Evolutionary conservation across 1,139 yeast genomes (phyloP), one percentile per base, ranked within the genome.

Genomic region (Kurtzmaniella natalensis): DNA sequence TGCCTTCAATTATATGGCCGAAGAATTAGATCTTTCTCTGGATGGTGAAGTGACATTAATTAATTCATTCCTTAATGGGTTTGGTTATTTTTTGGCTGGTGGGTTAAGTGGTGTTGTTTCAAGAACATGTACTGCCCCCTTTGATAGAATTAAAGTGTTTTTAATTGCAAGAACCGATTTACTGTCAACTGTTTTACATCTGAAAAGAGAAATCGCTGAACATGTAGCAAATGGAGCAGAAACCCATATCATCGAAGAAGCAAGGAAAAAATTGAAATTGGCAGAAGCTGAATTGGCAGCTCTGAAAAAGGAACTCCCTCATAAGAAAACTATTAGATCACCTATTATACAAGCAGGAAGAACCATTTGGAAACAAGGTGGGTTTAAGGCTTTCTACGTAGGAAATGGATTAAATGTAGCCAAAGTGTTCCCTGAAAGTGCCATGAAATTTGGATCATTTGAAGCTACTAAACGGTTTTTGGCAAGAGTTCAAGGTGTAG

Each of bases 61-160:
- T 30, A 81, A 78, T 51, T 95, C 86, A 43, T 74, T 85, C 35
- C 63, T 86, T 30, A 80, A 81, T 51, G 95, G 96, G 21, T 71
- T 87, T 44, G 96, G 96, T 1, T 92, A 78, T 53, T 92, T 92
- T 51, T 59, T 88, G 23, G 95, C 96, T 1, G 98, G 98, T 23
- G 98, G 98, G 0, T 59, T 89, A 21, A 85, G 96, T 0, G 98
- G 98, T 2, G 98, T 92, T 5, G 83, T 92, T 4, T 87, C 96
- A n/a, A 77, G 98, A 60, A 88, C 97, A 0, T 83, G 94, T 49
- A 92, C 98, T 0, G 98, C 98, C 0, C 98, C 98, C 9, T 86
- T 92, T 48, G 98, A 92, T 57, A 73, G 98, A 55, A 76, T 92
- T 18, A 92, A 92, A 53, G 97, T 92, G 14, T 92, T 86, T 48